Conservation (phyloP, 1,139 yeast species). For the Protomyces macrosporus region DNA sequence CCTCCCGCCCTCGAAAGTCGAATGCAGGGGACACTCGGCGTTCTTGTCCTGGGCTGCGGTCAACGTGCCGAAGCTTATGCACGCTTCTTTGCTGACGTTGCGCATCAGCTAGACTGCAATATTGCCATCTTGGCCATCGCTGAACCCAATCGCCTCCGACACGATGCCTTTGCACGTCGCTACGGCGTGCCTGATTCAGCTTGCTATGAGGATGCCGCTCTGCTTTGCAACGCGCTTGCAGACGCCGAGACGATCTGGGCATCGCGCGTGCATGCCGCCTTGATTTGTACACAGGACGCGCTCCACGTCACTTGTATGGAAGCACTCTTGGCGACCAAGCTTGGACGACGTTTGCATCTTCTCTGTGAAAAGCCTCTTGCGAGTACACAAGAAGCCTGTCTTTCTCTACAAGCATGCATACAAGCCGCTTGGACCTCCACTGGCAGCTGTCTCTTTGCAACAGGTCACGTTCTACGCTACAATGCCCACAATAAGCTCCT, state of each 20-base stretch:
- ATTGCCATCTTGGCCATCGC: neutral
- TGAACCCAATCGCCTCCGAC: neutral
- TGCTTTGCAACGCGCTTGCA: neutral
- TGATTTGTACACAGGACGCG: neutral
- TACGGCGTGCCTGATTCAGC: conserved; percentile 35
- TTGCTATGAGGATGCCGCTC: neutral
- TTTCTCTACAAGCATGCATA: conserved; percentile 34
- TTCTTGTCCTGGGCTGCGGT: neutral
- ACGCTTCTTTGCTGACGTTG: neutral
- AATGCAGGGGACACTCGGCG: neutral
- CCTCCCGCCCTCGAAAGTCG: neutral
- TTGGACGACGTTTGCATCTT: conserved; percentile 33
- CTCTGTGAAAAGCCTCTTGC: conserved; percentile 37
- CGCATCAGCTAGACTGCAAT: neutral
- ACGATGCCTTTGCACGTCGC: conserved; percentile 33
- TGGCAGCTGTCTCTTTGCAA: conserved; percentile 34
- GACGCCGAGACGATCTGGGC: neutral
- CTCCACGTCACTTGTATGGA: neutral
- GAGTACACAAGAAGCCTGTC: conserved; percentile 29
- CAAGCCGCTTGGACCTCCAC: conserved; percentile 33
- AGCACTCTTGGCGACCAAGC: neutral
- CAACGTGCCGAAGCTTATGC: neutral
- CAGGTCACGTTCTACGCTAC: conserved; percentile 37
- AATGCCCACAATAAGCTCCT: conserved; percentile 36
- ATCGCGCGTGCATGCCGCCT: neutral